phyloP scores from a whole-genome alignment of 257 asterid species.

The Echites panduratus region DNA sequence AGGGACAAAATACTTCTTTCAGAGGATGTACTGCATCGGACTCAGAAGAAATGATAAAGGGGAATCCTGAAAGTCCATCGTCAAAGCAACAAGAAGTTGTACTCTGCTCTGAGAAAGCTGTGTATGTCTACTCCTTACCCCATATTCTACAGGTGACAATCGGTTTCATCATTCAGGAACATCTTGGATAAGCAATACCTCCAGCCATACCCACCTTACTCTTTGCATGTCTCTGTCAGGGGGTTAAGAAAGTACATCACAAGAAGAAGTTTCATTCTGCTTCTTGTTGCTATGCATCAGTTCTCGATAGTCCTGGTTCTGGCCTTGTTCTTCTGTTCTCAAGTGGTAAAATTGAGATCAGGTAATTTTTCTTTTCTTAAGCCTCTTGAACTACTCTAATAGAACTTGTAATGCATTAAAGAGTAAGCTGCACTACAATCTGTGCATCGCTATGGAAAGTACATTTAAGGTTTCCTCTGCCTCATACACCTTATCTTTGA shows the following conservation, averaged over 20 bases:
- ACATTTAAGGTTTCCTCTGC: background rate
- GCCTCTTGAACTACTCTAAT: background rate
- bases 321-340: conserved; percentile 74
- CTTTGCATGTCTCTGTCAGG: conserved; percentile 38
- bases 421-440: background rate
- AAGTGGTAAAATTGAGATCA: conserved; percentile 73
- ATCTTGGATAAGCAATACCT: background rate
- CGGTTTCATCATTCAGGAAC: conserved; percentile 10
- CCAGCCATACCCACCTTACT: conserved; percentile 6
- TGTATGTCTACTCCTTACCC: conserved; percentile 63
- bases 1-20: conserved; percentile 31
- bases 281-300: conserved; percentile 78
- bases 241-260: conserved; percentile 71
- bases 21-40: conserved; percentile 32
- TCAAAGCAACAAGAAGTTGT: conserved; percentile 49
- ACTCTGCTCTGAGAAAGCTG: conserved; percentile 81
- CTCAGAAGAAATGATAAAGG: conserved; percentile 28
- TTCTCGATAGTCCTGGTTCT: conserved; percentile 49
- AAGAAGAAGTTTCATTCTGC: conserved; percentile 74
- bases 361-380: conserved; percentile 34
- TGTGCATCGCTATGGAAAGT: background rate
- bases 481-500: background rate
- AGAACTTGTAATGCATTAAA: background rate
- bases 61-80: conserved; percentile 32
- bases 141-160: conserved; percentile 66